A percentile compares a stretch with the other conserved stretches of the same genome.
Evolutionary conservation across 1,284 basidiomycete species (phyloP).

Genomic region (Ceratobasidium sp.): DNA sequence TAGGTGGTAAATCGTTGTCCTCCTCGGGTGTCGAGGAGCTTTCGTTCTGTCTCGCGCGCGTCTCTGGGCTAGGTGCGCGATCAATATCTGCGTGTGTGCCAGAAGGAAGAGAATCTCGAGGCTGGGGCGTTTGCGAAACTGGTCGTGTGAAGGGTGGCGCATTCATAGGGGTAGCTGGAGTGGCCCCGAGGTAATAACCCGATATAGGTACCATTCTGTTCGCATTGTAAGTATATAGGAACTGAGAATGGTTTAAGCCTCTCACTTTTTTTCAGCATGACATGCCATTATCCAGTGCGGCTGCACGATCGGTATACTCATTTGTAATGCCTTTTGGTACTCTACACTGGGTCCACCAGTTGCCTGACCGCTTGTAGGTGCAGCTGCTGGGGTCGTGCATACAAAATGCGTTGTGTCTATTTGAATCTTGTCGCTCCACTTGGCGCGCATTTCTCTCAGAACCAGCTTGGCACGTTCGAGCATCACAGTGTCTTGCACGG

Average conservation of each 20-base stretch:
- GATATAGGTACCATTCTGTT: conserved; percentile 86
- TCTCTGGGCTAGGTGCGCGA: conserved; percentile 27
- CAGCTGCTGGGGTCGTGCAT: conserved; percentile 84
- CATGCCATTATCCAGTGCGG: conserved; percentile 92
- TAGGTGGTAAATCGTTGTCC: conserved; percentile 57
- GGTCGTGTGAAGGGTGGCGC: conserved; percentile 60
- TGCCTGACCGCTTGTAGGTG: conserved; percentile 68
- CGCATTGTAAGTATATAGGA: conserved; percentile 21
- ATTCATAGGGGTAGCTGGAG: conserved; percentile 68
- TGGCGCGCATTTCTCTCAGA: conserved; percentile 82
- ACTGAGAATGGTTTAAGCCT: conserved; percentile 40
- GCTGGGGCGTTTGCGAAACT: conserved; percentile 54
- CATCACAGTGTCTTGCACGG: conserved; percentile 77
- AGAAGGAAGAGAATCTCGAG: conserved; percentile 70
- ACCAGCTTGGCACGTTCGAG: conserved; percentile 82
- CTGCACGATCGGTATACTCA: conserved; percentile 90
- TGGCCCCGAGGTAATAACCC: conserved; percentile 80
- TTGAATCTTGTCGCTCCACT: conserved; percentile 91
- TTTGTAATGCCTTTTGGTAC: conserved; percentile 89
- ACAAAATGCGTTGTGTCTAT: conserved; percentile 98
- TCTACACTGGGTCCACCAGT: conserved; percentile 71
- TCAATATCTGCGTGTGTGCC: neutral
- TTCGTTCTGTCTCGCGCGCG: conserved; percentile 3
- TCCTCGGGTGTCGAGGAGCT: neutral
- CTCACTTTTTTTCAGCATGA: conserved; percentile 80